These are phyloP conservation scores for Sporothrix schenckii DNA, from an alignment of 2,329 filamentous ascomycete genomes.

Conservation along the genomic window DNA sequence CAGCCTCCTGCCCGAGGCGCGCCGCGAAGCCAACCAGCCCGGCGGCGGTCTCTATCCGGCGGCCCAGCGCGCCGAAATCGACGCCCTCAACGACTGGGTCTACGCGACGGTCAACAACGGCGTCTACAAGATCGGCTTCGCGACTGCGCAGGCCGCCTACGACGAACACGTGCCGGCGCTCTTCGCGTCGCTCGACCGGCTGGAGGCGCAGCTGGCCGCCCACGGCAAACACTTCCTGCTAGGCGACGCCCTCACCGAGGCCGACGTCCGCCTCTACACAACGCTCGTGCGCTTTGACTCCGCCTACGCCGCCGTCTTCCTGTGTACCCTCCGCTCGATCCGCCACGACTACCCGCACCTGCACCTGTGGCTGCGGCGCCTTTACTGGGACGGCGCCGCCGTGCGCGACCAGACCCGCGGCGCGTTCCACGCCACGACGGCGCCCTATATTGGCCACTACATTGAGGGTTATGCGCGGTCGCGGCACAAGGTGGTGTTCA, in stretches of 20 bases:
- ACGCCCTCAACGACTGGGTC: slow-evolving; percentile 68
- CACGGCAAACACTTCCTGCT: slow-evolving; percentile 60
- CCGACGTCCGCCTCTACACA: slow-evolving; percentile 68
- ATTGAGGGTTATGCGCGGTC: slow-evolving; percentile 28
- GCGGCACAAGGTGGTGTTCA: slow-evolving; percentile 22
- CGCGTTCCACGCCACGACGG: slow-evolving; percentile 21
- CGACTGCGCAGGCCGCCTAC: slow-evolving; percentile 66
- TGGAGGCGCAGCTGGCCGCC: slow-evolving; percentile 60
- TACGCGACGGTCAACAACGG: slow-evolving; percentile 58
- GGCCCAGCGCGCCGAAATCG: slow-evolving; percentile 58
- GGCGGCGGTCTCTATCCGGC: slow-evolving; percentile 62
- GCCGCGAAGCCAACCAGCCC: slow-evolving; percentile 55
- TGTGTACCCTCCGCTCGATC: slow-evolving; percentile 66
- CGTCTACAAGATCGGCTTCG: slow-evolving; percentile 64
- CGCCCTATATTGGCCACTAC: slow-evolving; percentile 26
- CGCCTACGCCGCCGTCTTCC: slow-evolving; percentile 68
- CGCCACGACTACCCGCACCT: slow-evolving; percentile 68
- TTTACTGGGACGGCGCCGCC: slow-evolving; percentile 52
- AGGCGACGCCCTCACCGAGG: slow-evolving; percentile 66
- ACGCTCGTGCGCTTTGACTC: slow-evolving; percentile 70
- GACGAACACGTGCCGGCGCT: slow-evolving; percentile 62
- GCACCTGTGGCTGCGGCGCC: slow-evolving; percentile 68
- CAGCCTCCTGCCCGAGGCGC: slow-evolving; percentile 55
- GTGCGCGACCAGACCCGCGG: slow-evolving; percentile 26
- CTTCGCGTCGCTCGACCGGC: slow-evolving; percentile 65